Evolutionary conservation across 1,284 basidiomycete genomes (phyloP), one percentile per base, ranked within the genome.

Genomic region (Trichosporon ovoides): DNA sequence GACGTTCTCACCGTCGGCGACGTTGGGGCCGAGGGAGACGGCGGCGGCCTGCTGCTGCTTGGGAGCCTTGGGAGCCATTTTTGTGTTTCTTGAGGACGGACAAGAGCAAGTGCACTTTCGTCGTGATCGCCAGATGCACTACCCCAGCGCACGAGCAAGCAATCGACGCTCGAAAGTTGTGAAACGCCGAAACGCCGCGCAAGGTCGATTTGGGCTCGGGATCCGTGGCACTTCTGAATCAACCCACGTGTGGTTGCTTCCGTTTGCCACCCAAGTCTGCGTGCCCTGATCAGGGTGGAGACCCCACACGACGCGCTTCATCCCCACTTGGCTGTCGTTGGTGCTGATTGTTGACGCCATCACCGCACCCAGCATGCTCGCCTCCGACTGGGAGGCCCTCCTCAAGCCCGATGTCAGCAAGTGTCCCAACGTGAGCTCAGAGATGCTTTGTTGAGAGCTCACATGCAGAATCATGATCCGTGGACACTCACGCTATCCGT

Each of bases 1-100:
- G 53, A 94, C 91, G 73, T 89, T 86, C 81, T 96, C 92, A 76
- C 93, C 92, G 77, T 96, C 93, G 66, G 88, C 87, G 71, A 94
- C 89, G 77, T 95, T 88, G 70, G 93, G 93, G 68, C 92, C 93
- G 78, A 96, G 89, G 58, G 87, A 86, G 72, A 92, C 88, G 69
- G 87, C 83, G 74, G 82, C 83, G 80, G 90, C 87, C 78, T 86
- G 87, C 67, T 83, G 83, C 69, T 81, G 85, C 59, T 73, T 63
- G 53, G 59, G 63, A 66, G 75, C 75, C 72, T 79, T 79, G 69
- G 77, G 77, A 59, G 76, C 68, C 75, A 64, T 66, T 52, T 57
- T 63, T 48, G 43, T 28, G 24, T 48, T 43, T 48, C 43, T 48
- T 48, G 43, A 48, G 43, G 43, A 48, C 43, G 24, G 43, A 48